Conservation (phyloP, 228 moss, liverwort and hornwort genomes). For the Sphagnum magellanicum region DNA sequence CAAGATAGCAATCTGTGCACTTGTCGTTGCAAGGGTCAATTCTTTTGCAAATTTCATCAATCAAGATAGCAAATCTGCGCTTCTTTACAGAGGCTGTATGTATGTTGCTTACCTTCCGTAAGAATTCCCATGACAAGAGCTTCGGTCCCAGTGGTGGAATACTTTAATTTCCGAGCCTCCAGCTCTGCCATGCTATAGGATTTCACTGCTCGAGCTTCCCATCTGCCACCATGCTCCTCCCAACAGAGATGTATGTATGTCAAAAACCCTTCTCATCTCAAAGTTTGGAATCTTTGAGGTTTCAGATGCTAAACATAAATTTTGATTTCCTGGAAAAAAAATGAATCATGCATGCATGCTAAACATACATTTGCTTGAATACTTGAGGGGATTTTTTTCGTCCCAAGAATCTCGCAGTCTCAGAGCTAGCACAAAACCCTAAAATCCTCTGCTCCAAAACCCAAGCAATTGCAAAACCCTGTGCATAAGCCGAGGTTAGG, state of each 20-base stretch:
- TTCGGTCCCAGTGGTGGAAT: constrained; percentile 57
- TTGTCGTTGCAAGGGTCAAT: too few relatives aligned
- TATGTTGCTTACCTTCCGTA: constrained; percentile 37
- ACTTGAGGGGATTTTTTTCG: background rate
- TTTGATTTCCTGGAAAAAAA: background rate
- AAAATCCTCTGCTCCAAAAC: too few relatives aligned
- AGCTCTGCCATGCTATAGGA: constrained; percentile 64
- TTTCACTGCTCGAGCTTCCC: constrained; percentile 64
- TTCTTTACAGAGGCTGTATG: too few relatives aligned
- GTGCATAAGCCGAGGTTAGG: too few relatives aligned
- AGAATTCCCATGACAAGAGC: constrained; percentile 58
- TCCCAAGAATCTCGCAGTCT: background rate
- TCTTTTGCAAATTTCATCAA: too few relatives aligned
- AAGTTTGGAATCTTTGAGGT: background rate
- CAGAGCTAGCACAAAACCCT: too few relatives aligned
- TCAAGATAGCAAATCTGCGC: too few relatives aligned
- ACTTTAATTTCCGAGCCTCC: constrained; percentile 65
- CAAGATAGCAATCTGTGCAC: too few relatives aligned
- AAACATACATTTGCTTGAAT: background rate
- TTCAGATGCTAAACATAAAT: background rate
- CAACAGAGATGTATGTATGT: background rate
- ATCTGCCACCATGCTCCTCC: constrained; percentile 15
- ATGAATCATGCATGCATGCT: background rate
- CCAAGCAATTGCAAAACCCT: too few relatives aligned
- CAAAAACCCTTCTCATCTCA: background rate